Evolutionary conservation across 805 yeast genomes (phyloP), one percentile per base, ranked within the genome.

Genomic region (Wickerhamiella qilinensis): DNA sequence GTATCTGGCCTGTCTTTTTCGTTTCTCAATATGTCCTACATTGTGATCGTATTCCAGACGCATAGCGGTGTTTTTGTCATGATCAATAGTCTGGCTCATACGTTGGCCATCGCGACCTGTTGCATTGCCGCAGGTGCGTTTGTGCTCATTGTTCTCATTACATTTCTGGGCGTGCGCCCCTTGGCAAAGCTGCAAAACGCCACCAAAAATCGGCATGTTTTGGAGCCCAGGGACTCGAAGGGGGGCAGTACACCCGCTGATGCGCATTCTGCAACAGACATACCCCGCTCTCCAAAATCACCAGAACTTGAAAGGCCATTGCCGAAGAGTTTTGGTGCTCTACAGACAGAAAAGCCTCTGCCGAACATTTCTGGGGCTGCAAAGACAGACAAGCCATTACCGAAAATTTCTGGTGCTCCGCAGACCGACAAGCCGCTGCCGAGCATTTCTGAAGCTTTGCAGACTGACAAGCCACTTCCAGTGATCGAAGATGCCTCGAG

Each of bases 1-100:
- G 42, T 49, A 8, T 46, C 52, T 15, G 39, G 40, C 4, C 38
- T 45, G 12, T 42, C 27, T 14, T 38, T 49, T 37, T n/a, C 35
- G 19, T 38, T 46, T 19, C 28, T 44, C 14, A 35, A 38, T 17
- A 14, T 32, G 5, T 28, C 31, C 2, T 49, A 41, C 37, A 40
- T 47, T 24, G 45, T 49, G 6, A 46, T 47, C 0, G 43, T 45
- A 16, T 32, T 42, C 22, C 51, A 47, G 27, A 34, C 45, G 4
- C 48, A 46, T 21, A 15, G 35, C 2, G 42, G 44, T 7, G 50
- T 46, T 3, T 47, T 36, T 37, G 28, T 34, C 1, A 46, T 47
- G 50, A 41, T 47, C 3, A 41, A 44, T 20, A 38, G 31, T 25
- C 43, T 41, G 15, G 30, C 7, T 6, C 19, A 20, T 11, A 32